Evolutionary conservation across 1,139 yeast genomes (phyloP).

Genomic region (Kodamaea sp.): DNA sequence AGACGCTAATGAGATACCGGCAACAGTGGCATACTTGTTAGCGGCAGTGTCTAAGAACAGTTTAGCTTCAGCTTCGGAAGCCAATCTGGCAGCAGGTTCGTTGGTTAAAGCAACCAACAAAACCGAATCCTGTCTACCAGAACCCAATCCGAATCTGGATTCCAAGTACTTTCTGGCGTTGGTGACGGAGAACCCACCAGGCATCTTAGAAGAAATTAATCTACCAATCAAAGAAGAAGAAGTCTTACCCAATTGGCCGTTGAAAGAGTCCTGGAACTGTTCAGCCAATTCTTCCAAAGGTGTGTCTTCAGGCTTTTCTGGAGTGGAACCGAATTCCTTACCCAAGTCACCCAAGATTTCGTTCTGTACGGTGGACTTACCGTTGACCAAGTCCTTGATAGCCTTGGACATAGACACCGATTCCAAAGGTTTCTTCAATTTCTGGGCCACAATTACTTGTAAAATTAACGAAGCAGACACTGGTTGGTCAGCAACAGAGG

Average conservation of each 20-base stretch:
- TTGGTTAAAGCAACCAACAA: constrained; percentile 78
- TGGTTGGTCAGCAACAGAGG: constrained; percentile 85
- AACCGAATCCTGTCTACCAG: constrained; percentile 93
- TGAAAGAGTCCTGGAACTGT: constrained; percentile 86
- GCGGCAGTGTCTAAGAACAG: constrained; percentile 80
- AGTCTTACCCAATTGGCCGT: constrained; percentile 90
- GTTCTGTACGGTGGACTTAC: constrained; percentile 97
- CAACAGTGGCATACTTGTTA: constrained; percentile 78
- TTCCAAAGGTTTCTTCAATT: constrained; percentile 86
- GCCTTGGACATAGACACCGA: constrained; percentile 88
- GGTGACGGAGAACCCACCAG: constrained; percentile 96
- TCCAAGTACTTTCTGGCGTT: constrained; percentile 88
- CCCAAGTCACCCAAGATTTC: constrained; percentile 98
- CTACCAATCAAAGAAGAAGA: constrained; percentile 86
- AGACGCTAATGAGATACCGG: constrained; percentile 75
- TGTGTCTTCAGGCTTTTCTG: constrained; percentile 98
- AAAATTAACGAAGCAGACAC: constrained; percentile 79
- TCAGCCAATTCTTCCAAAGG: constrained; percentile 96
- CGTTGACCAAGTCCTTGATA: constrained; percentile 94
- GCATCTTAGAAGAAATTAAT: constrained; percentile 95
- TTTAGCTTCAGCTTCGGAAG: constrained; percentile 85
- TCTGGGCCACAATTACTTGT: constrained; percentile 92
- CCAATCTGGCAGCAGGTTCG: constrained; percentile 91
- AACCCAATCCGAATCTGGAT: constrained; percentile 85
- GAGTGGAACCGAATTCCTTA: constrained; percentile 95